Base-by-base conservation (phyloP, 495 filamentous ascomycete genomes). In the Viridothelium virens region DNA sequence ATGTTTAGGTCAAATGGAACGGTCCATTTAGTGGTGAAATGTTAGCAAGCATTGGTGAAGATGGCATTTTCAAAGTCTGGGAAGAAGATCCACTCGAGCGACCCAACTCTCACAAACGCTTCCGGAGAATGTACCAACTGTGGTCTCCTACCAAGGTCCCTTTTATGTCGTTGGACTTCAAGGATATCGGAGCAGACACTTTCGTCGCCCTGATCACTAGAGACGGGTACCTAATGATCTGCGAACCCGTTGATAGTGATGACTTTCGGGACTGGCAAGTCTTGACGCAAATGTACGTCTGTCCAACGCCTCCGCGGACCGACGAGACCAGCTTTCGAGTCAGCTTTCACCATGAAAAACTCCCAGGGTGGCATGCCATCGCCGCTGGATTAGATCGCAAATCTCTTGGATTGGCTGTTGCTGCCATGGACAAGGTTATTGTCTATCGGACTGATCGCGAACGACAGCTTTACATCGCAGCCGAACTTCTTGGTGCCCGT, bases 41-140 rank as follows among this genome's bases (percentile, higher is more conserved):
- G 71, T 77, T 89, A 65, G 86, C 80, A 61, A 87, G 82, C 65
- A 89, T 96, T 64, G 89, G 88, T 69, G 88, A 91, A 71, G 92
- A 97, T 71, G 90, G 91, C 73, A 86, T 86, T 73, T 90, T 92
- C 77, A 91, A 90, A 74, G 79, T 96, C 38, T 97, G 92, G 92
- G 86, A 88, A 68, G 92, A 96, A 79, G 90, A 95, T 74, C 85
- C 87, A 34, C 85, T 85, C 16, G 86, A 92, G 63, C 79, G 86
- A 7, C 86, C 87, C 3, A 82, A 82, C 65, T 85, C 82, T 33
- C 90, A 91, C 53, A 82, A 86, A n/a, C 87, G 91, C 56, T 97
- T 96, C 79, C 87, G 84, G 71, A 78, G 80, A 53, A 82, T 86
- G 69, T 83, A 80, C 68, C 80, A 82, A 48, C 78, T 85, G 71